Conservation (phyloP, 2,329 filamentous ascomycete genomes). For the Geosmithia putterillii region DNA sequence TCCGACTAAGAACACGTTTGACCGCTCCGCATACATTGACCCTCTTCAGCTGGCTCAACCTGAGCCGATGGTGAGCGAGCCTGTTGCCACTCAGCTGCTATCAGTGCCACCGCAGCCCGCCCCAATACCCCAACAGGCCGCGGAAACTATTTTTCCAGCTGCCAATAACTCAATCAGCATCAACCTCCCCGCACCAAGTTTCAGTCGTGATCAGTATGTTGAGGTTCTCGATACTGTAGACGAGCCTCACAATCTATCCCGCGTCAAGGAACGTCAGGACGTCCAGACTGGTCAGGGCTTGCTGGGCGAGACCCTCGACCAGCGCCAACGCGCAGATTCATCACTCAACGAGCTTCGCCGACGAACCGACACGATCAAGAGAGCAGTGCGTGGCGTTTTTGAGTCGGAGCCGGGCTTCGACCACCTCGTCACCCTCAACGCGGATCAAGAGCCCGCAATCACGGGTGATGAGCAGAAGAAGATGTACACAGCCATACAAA, state of each 20-base stretch:
- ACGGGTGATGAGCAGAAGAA: slow-evolving; percentile 55
- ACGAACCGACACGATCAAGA: slow-evolving; percentile 60
- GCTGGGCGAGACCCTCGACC: slow-evolving; percentile 55
- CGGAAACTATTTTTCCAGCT: slow-evolving; percentile 5
- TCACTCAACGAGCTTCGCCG: slow-evolving; percentile 59
- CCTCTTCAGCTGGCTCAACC: not conserved
- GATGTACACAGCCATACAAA: slow-evolving; percentile 61
- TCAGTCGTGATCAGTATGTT: slow-evolving; percentile 41
- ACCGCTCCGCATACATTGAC: slow-evolving; percentile 18
- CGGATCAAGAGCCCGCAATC: slow-evolving; percentile 54
- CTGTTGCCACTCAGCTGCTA: slow-evolving; percentile 4
- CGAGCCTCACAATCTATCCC: slow-evolving; percentile 33
- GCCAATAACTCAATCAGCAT: slow-evolving; percentile 23
- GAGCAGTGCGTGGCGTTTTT: slow-evolving; percentile 60
- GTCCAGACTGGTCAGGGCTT: slow-evolving; percentile 41
- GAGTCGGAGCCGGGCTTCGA: slow-evolving; percentile 41
- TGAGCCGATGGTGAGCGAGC: not conserved
- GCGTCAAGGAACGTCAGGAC: slow-evolving; percentile 38
- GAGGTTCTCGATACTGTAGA: slow-evolving; percentile 33
- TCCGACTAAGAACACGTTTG: slow-evolving; percentile 27
- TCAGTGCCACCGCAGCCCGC: not conserved
- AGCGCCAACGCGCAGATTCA: slow-evolving; percentile 68
- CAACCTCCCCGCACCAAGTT: slow-evolving; percentile 29
- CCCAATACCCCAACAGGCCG: slow-evolving; percentile 1
- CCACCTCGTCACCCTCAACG: slow-evolving; percentile 38